These are phyloP conservation scores for Diaporthe amygdali DNA, from an alignment of 2,329 filamentous ascomycete genomes.

Conservation along the genomic window DNA sequence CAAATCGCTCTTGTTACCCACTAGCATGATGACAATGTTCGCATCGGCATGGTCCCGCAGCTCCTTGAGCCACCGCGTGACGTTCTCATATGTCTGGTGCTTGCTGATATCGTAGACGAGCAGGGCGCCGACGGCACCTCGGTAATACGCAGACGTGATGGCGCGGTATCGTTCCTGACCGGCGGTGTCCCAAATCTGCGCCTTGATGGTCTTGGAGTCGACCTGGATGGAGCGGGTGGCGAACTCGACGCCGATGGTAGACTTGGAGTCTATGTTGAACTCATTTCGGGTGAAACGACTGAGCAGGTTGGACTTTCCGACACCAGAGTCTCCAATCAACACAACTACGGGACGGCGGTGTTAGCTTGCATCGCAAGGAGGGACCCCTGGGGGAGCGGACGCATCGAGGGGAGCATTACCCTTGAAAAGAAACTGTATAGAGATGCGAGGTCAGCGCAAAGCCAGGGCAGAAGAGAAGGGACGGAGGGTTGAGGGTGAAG, in stretches of 20 bases:
- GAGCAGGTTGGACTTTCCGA: constrained; percentile 99
- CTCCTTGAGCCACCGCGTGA: constrained; percentile 99
- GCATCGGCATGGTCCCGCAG: constrained; percentile 96
- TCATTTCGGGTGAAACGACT: constrained; percentile 99
- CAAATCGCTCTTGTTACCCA: constrained; percentile 99
- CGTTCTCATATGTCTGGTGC: constrained; percentile 99
- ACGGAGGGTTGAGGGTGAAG: constrained; percentile 31
- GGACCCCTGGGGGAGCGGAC: constrained; percentile 28
- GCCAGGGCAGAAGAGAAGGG: constrained; percentile 28
- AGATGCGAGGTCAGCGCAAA: constrained; percentile 37
- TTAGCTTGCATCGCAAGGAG: constrained; percentile 36
- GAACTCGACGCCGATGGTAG: constrained; percentile 99
- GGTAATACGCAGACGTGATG: constrained; percentile 99
- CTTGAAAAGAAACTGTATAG: constrained; percentile 95
- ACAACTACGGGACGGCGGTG: constrained; percentile 69
- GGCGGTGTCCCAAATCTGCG: constrained; percentile 99
- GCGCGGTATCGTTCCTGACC: constrained; percentile 98
- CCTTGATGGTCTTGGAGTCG: constrained; percentile 99
- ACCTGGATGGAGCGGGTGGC: constrained; percentile 98
- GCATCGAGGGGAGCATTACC: constrained; percentile 56
- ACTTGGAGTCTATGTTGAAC: constrained; percentile 99
- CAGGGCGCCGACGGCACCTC: constrained; percentile 93
- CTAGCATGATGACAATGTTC: constrained; percentile 99
- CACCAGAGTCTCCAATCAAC: constrained; percentile 97
- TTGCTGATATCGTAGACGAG: constrained; percentile 99